These are phyloP conservation scores for Whalleya microplaca DNA, from an alignment of 2,329 filamentous ascomycete species.

Conservation along the genomic window DNA sequence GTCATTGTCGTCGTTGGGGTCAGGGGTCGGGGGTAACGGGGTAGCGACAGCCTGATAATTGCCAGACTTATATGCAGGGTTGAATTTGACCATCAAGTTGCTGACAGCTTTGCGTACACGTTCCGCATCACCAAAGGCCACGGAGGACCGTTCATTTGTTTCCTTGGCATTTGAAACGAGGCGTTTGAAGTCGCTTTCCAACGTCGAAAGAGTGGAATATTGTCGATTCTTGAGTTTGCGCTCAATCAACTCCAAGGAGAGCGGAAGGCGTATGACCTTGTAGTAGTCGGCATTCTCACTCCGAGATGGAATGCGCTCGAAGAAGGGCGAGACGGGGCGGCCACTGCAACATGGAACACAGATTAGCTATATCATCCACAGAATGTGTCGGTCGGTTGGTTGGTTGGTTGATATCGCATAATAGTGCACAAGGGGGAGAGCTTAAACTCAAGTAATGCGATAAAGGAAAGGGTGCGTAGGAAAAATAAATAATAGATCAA, in stretches of 20 bases:
- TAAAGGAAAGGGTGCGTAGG: not conserved
- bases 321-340: conserved; percentile 73
- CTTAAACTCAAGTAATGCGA: not conserved
- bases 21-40: conserved; percentile 60
- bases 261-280: conserved; percentile 73
- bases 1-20: conserved; percentile 45
- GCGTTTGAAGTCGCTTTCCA: conserved; percentile 86
- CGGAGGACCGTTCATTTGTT: conserved; percentile 74
- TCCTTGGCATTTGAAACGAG: conserved; percentile 88
- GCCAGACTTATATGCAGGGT: conserved; percentile 75
- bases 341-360: conserved; percentile 54
- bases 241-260: conserved; percentile 79
- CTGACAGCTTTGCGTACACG: conserved; percentile 83
- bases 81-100: conserved; percentile 85
- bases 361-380: conserved; percentile 25
- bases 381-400: not conserved
- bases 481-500: conserved; percentile 24
- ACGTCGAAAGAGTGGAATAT: conserved; percentile 71
- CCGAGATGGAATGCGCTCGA: conserved; percentile 71
- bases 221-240: conserved; percentile 69
- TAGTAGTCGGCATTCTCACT: conserved; percentile 75
- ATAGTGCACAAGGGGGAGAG: not conserved
- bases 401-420: not conserved
- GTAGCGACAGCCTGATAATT: conserved; percentile 74
- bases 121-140: conserved; percentile 82